Base-by-base conservation (phyloP, 257 asterid species). In the Lycium barbarum region DNA sequence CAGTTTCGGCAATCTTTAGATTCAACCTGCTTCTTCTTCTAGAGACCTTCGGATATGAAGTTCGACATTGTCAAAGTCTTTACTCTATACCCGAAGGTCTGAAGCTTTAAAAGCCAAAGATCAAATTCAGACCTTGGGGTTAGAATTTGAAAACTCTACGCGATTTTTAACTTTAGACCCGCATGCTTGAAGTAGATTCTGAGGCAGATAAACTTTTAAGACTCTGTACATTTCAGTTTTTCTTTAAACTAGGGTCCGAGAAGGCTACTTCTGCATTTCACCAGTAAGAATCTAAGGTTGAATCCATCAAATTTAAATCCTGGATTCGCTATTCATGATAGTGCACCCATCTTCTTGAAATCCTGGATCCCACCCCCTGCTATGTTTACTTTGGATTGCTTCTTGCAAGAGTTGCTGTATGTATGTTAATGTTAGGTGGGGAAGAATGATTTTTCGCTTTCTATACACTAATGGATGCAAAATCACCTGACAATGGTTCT, bases 401-500 rank as follows among this genome's bases (percentile, higher is more conserved):
- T 76, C 51, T 76, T 51, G 45, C 82, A 26, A 14, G 82, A 76
- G 47, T 6, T 2, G 55, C 51, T 73, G 14, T 7, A 5, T 76
- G 63, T 74, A 6, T 45, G 13, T 71, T 17, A 40, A 40, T 9
- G 43, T 49, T 45, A 5, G 57, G 47, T 12, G 81, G 45, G 63
- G 82, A 51, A 7, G 61, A 12, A 13, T 76, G 58, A 26, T 51
- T 51, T 38, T 76, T 26, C 61, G 22, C 12, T 74, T 43, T 49
- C 61, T 74, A 22, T 4, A 22, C 59, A 45, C 13, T 74, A 7
- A 49, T 22, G 82, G 22, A 26, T 51, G 22, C 22, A 49, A 74
- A 51, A 76, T 51, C 63, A 76, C 47, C 84, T 38, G 66, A 53
- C 74, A 62, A 17, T 66, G 22, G 7, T 66, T 68, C 36, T 9